Evolutionary conservation across 2,329 filamentous ascomycete species (phyloP), one percentile per base, ranked within the genome.

Genomic region (Lecanicillium sp.): DNA sequence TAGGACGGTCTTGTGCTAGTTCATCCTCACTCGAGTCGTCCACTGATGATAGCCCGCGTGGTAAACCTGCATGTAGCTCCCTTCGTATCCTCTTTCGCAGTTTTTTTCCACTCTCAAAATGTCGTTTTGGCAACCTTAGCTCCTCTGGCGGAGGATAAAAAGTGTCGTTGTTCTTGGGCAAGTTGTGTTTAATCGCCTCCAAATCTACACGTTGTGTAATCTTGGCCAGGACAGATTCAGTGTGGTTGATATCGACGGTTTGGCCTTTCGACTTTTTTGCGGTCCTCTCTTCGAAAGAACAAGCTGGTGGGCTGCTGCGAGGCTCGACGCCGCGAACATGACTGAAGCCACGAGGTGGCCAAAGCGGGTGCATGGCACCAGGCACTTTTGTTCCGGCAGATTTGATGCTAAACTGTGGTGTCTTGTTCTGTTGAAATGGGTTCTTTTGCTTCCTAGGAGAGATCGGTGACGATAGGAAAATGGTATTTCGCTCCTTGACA

Each of bases 301-400:
- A 25, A 7, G 25, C 37, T 13, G 40, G 20, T 13, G 53, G 29
- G 2, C 43, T 33, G 9, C 35, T 17, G 9, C 18, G 6, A 27
- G 5, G 17, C 12, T 47, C 48, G 27, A 50, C 41, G 5, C 73
- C 78, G 39, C 80, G 73, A 30, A 88, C 60, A 55, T 87, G 83
- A 1, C 69, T 60, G 53, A 76, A 77, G 6, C 68, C 81, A 45
- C 70, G 68, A 35, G 75, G 71, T 28, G 85, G 85, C 81, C 85
- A 92, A n/a, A 76, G 67, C 4, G 85, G 74, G 38, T 84, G 69
- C 45, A 67, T 64, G 8, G 80, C 69, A 3, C 83, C 84, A 0
- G 80, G 76, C n/a, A 82, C 67, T 50, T 76, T 85, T 4, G 76
- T 51, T 0, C 63, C 65, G 3, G 56, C 50, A 4, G 64, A 63